A percentile compares a stretch with the other conserved stretches of the same genome.
phyloP scores from a whole-genome alignment of 208 protist genomes.

The Crithidia fasciculata region DNA sequence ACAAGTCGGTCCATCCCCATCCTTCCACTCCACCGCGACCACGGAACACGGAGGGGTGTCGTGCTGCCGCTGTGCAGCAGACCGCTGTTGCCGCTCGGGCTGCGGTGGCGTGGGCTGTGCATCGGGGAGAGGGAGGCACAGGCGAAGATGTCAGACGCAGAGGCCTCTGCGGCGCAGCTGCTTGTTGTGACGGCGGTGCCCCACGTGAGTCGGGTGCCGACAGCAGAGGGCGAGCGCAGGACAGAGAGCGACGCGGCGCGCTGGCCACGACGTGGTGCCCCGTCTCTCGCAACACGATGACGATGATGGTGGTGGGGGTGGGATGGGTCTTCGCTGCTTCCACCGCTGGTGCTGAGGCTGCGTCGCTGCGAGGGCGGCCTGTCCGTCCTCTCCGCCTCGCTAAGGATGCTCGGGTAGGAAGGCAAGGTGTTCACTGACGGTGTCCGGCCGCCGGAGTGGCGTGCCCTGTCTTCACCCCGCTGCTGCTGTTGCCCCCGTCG shows the following conservation, averaged over 20 bases:
- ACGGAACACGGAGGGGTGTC: conserved; percentile 7
- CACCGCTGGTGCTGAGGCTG: conserved; percentile 16
- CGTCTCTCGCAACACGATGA: too few species aligned
- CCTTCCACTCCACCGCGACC: background rate
- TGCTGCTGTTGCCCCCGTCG: background rate
- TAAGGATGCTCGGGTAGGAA: background rate
- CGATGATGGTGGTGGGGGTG: background rate
- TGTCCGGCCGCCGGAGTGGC: background rate
- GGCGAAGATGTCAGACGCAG: background rate
- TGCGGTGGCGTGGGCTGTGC: conserved; percentile 2
- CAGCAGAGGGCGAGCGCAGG: conserved; percentile 18
- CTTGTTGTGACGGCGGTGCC: background rate
- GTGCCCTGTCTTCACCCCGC: background rate
- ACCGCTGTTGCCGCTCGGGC: background rate
- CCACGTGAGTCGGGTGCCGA: conserved; percentile 3
- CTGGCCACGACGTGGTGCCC: background rate
- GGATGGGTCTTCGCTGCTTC: background rate
- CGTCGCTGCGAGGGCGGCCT: background rate
- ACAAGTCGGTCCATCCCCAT: background rate
- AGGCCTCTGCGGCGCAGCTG: background rate
- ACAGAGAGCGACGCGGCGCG: conserved; percentile 30
- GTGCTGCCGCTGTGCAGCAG: background rate
- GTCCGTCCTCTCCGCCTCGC: background rate
- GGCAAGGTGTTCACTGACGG: background rate
- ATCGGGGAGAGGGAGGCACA: background rate